Evolutionary conservation across 2,329 filamentous ascomycete genomes (phyloP).

Genomic region (Fusarium anguioides): DNA sequence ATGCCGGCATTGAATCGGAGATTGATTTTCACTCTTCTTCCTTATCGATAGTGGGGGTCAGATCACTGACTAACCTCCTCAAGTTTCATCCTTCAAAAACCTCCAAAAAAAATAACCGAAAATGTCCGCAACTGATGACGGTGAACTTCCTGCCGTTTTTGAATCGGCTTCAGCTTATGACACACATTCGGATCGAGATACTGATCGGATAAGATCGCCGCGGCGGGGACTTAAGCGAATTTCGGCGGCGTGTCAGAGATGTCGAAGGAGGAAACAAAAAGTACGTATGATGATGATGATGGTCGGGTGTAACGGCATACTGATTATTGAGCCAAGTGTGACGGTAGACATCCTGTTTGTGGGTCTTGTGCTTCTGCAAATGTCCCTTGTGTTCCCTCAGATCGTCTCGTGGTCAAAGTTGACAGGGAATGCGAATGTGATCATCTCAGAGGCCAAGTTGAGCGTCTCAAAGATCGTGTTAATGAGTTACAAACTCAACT

Average conservation of each 20-base stretch:
- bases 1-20: constrained; percentile 22
- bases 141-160: constrained; percentile 22
- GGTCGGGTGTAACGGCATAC: too few species aligned
- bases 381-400: constrained; percentile 37
- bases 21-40: neutral
- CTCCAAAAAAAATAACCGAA: neutral
- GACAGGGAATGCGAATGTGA: constrained; percentile 39
- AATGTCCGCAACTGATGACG: constrained; percentile 25
- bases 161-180: constrained; percentile 18
- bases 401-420: constrained; percentile 34
- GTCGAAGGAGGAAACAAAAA: constrained; percentile 40
- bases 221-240: constrained; percentile 36
- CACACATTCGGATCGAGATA: constrained; percentile 19
- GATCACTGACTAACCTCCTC: neutral
- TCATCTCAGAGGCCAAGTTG: constrained; percentile 30
- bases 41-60: constrained; percentile 19
- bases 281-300: too few species aligned
- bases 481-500: constrained; percentile 29
- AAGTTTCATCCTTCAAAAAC: constrained; percentile 1
- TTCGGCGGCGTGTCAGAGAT: constrained; percentile 38
- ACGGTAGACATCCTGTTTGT: constrained; percentile 38
- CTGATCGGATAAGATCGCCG: constrained; percentile 11
- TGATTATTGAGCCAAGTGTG: constrained; percentile 23
- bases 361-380: constrained; percentile 29
- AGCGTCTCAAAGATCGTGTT: constrained; percentile 27